A percentile compares a stretch with the other conserved stretches of the same genome.
These are phyloP conservation scores for Pochonia chlamydosporia DNA, from an alignment of 2,329 filamentous ascomycete species.

Conservation along the genomic window DNA sequence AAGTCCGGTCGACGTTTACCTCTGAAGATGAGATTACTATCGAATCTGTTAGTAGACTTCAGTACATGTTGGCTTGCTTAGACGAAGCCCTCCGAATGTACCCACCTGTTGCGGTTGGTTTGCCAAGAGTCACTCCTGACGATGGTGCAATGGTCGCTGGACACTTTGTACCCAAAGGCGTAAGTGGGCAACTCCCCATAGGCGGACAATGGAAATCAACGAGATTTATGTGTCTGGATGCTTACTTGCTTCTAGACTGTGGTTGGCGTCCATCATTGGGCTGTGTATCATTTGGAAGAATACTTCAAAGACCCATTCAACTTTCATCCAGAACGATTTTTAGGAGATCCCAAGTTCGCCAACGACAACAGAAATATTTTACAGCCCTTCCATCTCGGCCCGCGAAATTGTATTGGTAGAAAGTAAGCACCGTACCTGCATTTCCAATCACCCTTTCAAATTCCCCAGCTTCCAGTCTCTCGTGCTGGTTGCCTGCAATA, in stretches of 20 bases:
- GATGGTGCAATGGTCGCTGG: slow-evolving; percentile 25
- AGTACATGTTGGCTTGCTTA: slow-evolving; percentile 34
- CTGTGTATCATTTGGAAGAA: slow-evolving; percentile 23
- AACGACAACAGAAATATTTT: slow-evolving; percentile 18
- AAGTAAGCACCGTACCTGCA: slow-evolving; percentile 16
- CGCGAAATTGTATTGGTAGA: slow-evolving; percentile 25
- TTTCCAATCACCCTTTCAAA: neutral
- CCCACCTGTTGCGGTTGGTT: slow-evolving; percentile 16
- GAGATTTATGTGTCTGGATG: neutral
- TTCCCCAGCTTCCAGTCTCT: neutral
- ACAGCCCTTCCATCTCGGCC: slow-evolving; percentile 23
- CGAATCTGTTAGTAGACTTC: slow-evolving; percentile 20
- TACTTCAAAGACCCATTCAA: slow-evolving; percentile 25
- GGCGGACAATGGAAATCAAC: too few species aligned
- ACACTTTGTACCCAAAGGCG: slow-evolving; percentile 24
- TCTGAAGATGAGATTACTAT: slow-evolving; percentile 31
- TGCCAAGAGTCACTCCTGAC: neutral
- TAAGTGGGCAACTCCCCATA: slow-evolving; percentile 11
- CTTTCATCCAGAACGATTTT: slow-evolving; percentile 34
- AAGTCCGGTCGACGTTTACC: slow-evolving; percentile 33
- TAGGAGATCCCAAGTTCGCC: slow-evolving; percentile 15
- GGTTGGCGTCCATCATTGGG: slow-evolving; percentile 30
- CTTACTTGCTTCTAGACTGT: slow-evolving; percentile 11
- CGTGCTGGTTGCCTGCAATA: neutral
- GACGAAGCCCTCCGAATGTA: slow-evolving; percentile 36